These are phyloP conservation scores for Saccharomycopsis oosterbeekiorum DNA, from an alignment of 805 yeast species.

Conservation along the genomic window DNA sequence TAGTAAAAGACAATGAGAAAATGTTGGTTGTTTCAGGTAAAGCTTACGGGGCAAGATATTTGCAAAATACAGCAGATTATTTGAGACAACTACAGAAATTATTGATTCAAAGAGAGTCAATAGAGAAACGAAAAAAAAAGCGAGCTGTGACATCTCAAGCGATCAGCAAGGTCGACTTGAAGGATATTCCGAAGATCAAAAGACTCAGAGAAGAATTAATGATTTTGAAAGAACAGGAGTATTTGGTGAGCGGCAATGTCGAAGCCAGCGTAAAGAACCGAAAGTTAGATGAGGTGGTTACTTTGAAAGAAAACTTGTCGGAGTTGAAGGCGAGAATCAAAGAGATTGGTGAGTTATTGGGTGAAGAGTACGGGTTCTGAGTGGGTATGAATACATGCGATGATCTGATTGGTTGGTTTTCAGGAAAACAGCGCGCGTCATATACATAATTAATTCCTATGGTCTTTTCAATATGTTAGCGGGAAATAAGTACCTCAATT, in stretches of 20 bases:
- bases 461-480: too few relatives aligned
- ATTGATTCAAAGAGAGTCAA: slow-evolving; percentile 19
- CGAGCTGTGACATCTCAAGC: slow-evolving; percentile 17
- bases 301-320: slow-evolving; percentile 45
- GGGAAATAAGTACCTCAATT: too few relatives aligned
- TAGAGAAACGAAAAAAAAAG: slow-evolving; percentile 24
- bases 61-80: slow-evolving; percentile 1
- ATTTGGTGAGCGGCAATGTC: slow-evolving; percentile 56
- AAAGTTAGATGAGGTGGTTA: slow-evolving; percentile 64
- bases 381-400: too few relatives aligned
- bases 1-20: slow-evolving; percentile 3
- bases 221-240: slow-evolving; percentile 81
- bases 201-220: slow-evolving; percentile 62
- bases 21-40: slow-evolving; percentile 10
- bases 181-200: slow-evolving; percentile 34
- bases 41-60: slow-evolving; percentile 6
- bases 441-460: too few relatives aligned
- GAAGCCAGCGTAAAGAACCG: slow-evolving; percentile 53
- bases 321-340: slow-evolving; percentile 47
- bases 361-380: slow-evolving; percentile 32
- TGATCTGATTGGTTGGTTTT: too few relatives aligned
- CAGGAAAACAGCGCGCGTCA: too few relatives aligned
- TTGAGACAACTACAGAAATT: slow-evolving; percentile 29
- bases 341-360: slow-evolving; percentile 40
- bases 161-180: neutral